A percentile compares a stretch with the other conserved stretches of the same genome.
Evolutionary conservation across 2,329 filamentous ascomycete species (phyloP).

Genomic region (Exophiala dermatitidis): DNA sequence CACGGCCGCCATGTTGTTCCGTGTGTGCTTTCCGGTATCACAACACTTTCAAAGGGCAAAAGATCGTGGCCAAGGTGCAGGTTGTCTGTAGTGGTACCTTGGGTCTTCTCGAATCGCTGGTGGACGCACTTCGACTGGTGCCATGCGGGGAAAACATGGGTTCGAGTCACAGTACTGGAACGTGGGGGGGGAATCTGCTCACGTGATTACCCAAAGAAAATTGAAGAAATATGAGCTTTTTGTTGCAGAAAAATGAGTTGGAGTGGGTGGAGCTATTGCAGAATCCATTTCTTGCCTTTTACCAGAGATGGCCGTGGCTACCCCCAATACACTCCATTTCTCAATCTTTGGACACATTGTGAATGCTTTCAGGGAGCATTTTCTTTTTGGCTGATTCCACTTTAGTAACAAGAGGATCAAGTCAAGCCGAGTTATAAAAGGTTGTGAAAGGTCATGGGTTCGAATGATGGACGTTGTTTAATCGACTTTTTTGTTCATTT

Average conservation of each 20-base stretch:
- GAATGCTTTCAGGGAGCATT: not conserved
- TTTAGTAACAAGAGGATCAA: too few species aligned
- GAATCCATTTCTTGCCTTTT: conserved; percentile 74
- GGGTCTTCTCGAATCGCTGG: too few species aligned
- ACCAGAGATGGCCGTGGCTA: conserved; percentile 69
- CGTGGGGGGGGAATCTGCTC: not conserved
- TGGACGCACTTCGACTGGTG: too few species aligned
- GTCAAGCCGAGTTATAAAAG: not conserved
- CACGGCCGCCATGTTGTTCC: conserved; percentile 39
- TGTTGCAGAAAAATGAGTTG: conserved; percentile 29
- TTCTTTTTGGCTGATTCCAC: conserved; percentile 9
- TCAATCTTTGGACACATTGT: conserved; percentile 50
- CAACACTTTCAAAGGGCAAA: too few species aligned
- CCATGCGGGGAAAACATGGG: too few species aligned
- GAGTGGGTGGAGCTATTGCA: conserved; percentile 63
- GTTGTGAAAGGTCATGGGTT: not conserved
- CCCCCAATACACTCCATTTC: conserved; percentile 53
- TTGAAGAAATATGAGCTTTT: conserved; percentile 25
- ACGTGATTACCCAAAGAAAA: conserved; percentile 9
- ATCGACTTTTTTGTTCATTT: not conserved
- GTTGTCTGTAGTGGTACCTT: too few species aligned
- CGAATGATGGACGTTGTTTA: not conserved
- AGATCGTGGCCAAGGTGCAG: too few species aligned
- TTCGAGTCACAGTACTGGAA: too few species aligned
- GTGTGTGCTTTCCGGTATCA: not conserved